A percentile compares a stretch with the other conserved stretches of the same genome.
Conservation (phyloP, 192 early-diverging fungal genomes). For the Coemansia sp. region DNA sequence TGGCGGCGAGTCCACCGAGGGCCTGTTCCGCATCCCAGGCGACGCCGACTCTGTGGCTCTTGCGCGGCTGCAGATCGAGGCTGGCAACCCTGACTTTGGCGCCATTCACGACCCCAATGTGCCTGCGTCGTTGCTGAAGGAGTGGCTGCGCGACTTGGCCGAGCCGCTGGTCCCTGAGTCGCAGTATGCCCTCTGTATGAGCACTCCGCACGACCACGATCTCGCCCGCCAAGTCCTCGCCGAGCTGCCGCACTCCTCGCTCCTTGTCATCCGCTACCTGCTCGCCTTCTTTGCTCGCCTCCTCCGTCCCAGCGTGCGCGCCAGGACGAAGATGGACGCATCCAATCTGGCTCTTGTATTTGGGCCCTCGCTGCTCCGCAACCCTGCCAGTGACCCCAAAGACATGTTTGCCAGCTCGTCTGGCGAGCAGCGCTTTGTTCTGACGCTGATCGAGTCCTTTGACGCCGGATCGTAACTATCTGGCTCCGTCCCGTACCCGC, state of each 20-base stretch:
- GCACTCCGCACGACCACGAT: constrained; percentile 57
- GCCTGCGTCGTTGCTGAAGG: constrained; percentile 85
- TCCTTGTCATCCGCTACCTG: constrained; percentile 71
- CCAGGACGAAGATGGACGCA: constrained; percentile 86
- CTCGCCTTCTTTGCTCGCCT: constrained; percentile 82
- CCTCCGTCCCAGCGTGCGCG: constrained; percentile 66
- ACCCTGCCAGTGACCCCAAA: constrained; percentile 69
- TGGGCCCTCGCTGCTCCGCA: constrained; percentile 90
- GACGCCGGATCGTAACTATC: not conserved
- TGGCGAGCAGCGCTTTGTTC: constrained; percentile 53
- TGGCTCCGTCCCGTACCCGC: no score
- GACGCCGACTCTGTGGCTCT: constrained; percentile 80
- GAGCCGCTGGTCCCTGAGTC: constrained; percentile 85
- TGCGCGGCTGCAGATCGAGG: constrained; percentile 78
- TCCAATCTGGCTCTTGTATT: constrained; percentile 94
- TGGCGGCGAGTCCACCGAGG: constrained; percentile 79
- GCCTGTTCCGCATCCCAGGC: constrained; percentile 95
- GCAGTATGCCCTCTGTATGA: constrained; percentile 76
- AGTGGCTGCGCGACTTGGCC: constrained; percentile 92
- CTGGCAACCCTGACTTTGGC: constrained; percentile 68
- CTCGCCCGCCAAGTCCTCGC: constrained; percentile 56
- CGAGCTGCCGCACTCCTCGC: constrained; percentile 19
- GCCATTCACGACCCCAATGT: constrained; percentile 88
- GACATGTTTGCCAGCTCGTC: constrained; percentile 59
- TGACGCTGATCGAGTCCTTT: constrained; percentile 31